phyloP scores from a whole-genome alignment of 78 protist genomes.

The Dictyostelium citrinum region DNA sequence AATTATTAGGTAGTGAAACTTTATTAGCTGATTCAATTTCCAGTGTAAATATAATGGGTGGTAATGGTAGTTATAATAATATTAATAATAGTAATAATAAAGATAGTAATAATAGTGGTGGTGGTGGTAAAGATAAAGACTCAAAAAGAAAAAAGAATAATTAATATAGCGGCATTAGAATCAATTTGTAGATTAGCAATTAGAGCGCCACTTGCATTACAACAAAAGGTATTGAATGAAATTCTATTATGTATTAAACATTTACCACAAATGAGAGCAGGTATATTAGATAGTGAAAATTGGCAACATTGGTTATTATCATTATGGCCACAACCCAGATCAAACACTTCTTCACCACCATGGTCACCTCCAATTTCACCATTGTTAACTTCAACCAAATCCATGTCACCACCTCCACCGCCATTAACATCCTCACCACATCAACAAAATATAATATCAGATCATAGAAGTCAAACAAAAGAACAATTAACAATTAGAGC shows the following conservation, averaged over 20 bases:
- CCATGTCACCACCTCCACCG: background rate
- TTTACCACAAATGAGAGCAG: background rate
- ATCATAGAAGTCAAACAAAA: background rate
- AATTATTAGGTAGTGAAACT: slow-evolving; percentile 25
- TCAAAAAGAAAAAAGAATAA: background rate
- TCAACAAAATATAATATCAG: background rate
- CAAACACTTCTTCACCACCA: slow-evolving; percentile 46
- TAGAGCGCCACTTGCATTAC: slow-evolving; percentile 11
- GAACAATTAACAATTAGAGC: slow-evolving; percentile 14
- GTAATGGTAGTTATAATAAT: background rate
- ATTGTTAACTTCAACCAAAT: background rate
- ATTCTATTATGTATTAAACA: slow-evolving; percentile 31
- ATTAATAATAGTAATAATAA: background rate
- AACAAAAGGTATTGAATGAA: slow-evolving; percentile 63
- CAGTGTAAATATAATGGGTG: background rate
- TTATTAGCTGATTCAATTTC: background rate
- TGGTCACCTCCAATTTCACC: slow-evolving; percentile 62
- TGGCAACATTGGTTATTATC: slow-evolving; percentile 64
- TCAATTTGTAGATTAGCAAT: slow-evolving; percentile 4
- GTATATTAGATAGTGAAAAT: background rate
- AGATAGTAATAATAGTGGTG: too few species aligned
- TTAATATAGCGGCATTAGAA: slow-evolving; percentile 23
- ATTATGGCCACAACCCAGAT: slow-evolving; percentile 51
- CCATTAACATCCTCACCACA: background rate
- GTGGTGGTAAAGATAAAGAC: background rate